A percentile compares a stretch with the other conserved stretches of the same genome.
These are phyloP conservation scores for Solanum tacnaense DNA, from an alignment of 257 asterid genomes.

Conservation along the genomic window DNA sequence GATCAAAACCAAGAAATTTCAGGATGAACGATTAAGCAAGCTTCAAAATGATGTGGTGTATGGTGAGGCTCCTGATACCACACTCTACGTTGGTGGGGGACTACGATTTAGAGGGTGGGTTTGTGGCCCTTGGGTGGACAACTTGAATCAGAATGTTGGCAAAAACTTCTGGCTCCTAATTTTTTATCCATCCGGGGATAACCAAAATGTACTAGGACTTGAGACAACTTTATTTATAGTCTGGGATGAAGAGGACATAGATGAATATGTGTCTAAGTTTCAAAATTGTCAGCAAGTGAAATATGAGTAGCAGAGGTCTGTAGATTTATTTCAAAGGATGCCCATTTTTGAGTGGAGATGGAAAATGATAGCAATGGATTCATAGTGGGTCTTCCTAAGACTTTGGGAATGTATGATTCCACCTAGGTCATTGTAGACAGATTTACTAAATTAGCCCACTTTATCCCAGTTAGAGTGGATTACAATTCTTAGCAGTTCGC, in stretches of 20 bases:
- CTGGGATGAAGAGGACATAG: background rate
- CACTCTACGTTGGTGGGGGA: background rate
- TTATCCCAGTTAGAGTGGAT: background rate
- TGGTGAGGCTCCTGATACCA: background rate
- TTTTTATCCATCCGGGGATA: background rate
- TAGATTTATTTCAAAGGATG: background rate
- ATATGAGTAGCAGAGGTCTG: background rate
- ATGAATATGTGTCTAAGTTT: background rate
- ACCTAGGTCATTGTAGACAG: background rate
- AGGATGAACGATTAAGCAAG: background rate
- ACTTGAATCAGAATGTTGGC: background rate
- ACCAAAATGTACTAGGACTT: background rate
- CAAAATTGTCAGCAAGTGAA: background rate
- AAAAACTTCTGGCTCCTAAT: too few species aligned
- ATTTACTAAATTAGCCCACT: background rate
- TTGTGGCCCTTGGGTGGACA: background rate
- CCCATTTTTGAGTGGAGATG: background rate
- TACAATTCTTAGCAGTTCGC: too few species aligned
- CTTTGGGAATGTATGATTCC: background rate
- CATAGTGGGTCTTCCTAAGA: background rate
- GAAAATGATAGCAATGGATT: background rate
- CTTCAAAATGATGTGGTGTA: background rate
- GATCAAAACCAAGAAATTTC: background rate
- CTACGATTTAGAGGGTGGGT: background rate
- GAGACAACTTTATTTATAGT: background rate